These are phyloP conservation scores for Cutaneotrichosporon sp. DNA, from an alignment of 1,284 basidiomycete species.

Conservation along the genomic window DNA sequence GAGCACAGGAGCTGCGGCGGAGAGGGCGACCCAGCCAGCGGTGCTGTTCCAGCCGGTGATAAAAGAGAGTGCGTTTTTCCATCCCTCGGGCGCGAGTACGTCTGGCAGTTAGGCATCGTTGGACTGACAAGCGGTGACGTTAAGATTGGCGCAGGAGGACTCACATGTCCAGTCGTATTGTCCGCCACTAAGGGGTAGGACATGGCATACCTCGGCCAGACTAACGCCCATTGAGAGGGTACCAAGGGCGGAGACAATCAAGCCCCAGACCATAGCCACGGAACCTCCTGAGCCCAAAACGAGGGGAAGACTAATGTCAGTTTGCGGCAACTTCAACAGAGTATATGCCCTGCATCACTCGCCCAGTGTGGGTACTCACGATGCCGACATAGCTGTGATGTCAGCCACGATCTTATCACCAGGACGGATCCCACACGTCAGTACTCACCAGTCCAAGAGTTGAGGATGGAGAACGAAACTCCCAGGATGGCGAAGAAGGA, in stretches of 20 bases:
- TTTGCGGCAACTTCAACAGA: background rate
- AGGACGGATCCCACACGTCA: too few relatives aligned
- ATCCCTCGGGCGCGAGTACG: slow-evolving; percentile 13
- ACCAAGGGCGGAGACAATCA: slow-evolving; percentile 28
- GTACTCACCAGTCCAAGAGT: slow-evolving; percentile 17
- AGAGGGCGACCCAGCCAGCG: slow-evolving; percentile 45
- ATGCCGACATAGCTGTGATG: slow-evolving; percentile 8
- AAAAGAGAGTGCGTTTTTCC: background rate
- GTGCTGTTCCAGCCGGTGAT: slow-evolving; percentile 5
- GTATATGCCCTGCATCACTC: too few relatives aligned
- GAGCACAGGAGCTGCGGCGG: slow-evolving; percentile 30
- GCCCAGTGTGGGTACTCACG: background rate
- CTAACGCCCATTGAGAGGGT: slow-evolving; percentile 25
- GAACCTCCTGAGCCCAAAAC: slow-evolving; percentile 37
- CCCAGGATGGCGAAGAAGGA: slow-evolving; percentile 12
- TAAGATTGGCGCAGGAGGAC: too few relatives aligned
- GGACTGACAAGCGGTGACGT: too few relatives aligned
- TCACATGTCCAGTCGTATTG: slow-evolving; percentile 39
- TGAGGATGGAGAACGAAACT: slow-evolving; percentile 21
- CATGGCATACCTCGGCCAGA: slow-evolving; percentile 14
- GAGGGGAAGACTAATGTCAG: slow-evolving; percentile 8
- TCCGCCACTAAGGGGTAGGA: slow-evolving; percentile 27
- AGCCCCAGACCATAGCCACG: slow-evolving; percentile 39
- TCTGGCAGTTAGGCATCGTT: background rate
- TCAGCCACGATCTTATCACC: too few relatives aligned